Evolutionary conservation across 2,329 filamentous ascomycete genomes (phyloP).

Genomic region (Phaeophleospora eucalypticola): DNA sequence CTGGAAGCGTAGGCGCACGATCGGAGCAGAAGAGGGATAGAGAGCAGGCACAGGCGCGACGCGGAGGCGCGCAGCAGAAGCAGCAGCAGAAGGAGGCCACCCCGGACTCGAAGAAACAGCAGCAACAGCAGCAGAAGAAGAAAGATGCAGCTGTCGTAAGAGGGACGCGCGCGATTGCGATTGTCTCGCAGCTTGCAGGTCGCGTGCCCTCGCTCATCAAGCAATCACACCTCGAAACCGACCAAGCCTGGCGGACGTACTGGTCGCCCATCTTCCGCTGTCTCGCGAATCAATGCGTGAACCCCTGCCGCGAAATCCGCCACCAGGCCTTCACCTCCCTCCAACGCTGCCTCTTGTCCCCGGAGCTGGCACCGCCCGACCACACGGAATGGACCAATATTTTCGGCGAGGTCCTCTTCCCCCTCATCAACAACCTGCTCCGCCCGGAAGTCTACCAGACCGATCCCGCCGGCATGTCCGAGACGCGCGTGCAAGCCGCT

Average conservation of each 20-base stretch:
- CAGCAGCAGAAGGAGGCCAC: slow-evolving; percentile 20
- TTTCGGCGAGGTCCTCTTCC: slow-evolving; percentile 90
- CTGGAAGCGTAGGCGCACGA: slow-evolving; percentile 67
- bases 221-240: slow-evolving; percentile 78
- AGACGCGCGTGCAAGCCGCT: slow-evolving; percentile 86
- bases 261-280: slow-evolving; percentile 94
- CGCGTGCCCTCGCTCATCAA: slow-evolving; percentile 83
- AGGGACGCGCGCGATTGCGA: slow-evolving; percentile 73
- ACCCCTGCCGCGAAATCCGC: slow-evolving; percentile 88
- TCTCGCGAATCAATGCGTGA: slow-evolving; percentile 84
- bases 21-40: slow-evolving; percentile 55
- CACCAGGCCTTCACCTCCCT: slow-evolving; percentile 82
- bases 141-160: slow-evolving; percentile 70
- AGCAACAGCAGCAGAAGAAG: slow-evolving; percentile 39
- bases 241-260: slow-evolving; percentile 86
- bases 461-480: slow-evolving; percentile 88
- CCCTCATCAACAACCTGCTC: slow-evolving; percentile 77
- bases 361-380: slow-evolving; percentile 75
- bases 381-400: slow-evolving; percentile 87
- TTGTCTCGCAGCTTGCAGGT: slow-evolving; percentile 76
- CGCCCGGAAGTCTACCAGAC: slow-evolving; percentile 93
- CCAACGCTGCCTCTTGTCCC: slow-evolving; percentile 79
- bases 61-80: slow-evolving; percentile 38
- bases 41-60: slow-evolving; percentile 48
- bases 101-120: slow-evolving; percentile 32